phyloP scores from a whole-genome alignment of 441 rosid species.

The Bruguiera hainesii region DNA sequence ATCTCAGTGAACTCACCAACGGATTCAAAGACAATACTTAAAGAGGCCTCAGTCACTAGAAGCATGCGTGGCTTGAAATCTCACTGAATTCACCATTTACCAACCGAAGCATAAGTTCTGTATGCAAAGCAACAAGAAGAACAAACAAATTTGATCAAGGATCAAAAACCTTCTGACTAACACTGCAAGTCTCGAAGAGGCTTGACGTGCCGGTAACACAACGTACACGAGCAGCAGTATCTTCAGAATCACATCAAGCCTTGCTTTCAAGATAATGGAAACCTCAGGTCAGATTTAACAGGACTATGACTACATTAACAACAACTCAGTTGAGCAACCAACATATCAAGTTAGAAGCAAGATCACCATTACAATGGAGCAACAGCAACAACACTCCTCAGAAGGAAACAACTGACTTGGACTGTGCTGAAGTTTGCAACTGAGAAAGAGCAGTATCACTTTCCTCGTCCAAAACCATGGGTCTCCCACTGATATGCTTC shows the following conservation, averaged over 20 bases:
- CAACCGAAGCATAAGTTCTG: no score
- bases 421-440: slow-evolving; percentile 41
- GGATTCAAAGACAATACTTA: no score
- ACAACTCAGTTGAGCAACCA: slow-evolving; percentile 10
- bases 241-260: slow-evolving; percentile 4
- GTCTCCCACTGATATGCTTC: slow-evolving; percentile 31
- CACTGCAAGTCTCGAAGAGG: no score
- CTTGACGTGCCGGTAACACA: no score
- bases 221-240: neutral
- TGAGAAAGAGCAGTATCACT: slow-evolving; percentile 61
- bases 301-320: slow-evolving; percentile 9
- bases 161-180: no score
- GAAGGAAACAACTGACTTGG: slow-evolving; percentile 57
- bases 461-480: slow-evolving; percentile 47
- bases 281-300: slow-evolving; percentile 3
- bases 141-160: no score
- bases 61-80: no score
- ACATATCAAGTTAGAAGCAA: neutral
- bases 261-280: slow-evolving; percentile 1
- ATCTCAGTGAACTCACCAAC: no score
- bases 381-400: slow-evolving; percentile 19
- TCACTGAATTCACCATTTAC: no score
- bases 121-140: no score
- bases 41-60: no score
- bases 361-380: neutral